Evolutionary conservation across 768 basidiomycete genomes (phyloP).

Genomic region (Hortiboletus flavorubellus): DNA sequence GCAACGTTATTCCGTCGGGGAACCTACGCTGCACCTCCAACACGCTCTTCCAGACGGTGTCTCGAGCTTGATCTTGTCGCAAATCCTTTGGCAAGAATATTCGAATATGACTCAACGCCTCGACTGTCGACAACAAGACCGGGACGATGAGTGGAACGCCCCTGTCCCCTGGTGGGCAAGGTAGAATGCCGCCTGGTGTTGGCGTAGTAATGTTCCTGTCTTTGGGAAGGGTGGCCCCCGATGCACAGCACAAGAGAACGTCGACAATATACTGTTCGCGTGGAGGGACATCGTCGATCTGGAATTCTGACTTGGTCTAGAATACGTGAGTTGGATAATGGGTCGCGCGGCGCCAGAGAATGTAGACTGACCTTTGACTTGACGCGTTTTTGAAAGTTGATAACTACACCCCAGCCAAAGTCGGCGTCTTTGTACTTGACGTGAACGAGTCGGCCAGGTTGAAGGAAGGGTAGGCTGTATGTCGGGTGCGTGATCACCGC

Average conservation of each 20-base stretch:
- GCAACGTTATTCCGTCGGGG: slow-evolving; percentile 77
- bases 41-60: slow-evolving; percentile 87
- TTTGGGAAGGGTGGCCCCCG: slow-evolving; percentile 57
- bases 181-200: slow-evolving; percentile 68
- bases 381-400: slow-evolving; percentile 86
- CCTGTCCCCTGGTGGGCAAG: slow-evolving; percentile 68
- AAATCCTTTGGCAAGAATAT: slow-evolving; percentile 90
- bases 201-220: slow-evolving; percentile 52
- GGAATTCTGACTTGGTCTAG: slow-evolving; percentile 65
- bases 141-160: slow-evolving; percentile 86
- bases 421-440: slow-evolving; percentile 83
- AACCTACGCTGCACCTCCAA: slow-evolving; percentile 89
- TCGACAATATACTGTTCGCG: slow-evolving; percentile 94
- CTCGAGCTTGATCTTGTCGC: slow-evolving; percentile 67
- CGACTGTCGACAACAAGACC: slow-evolving; percentile 81
- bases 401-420: slow-evolving; percentile 95
- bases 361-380: slow-evolving; percentile 63
- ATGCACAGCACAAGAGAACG: slow-evolving; percentile 79
- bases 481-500: slow-evolving; percentile 94
- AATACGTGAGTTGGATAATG: background rate
- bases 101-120: slow-evolving; percentile 82
- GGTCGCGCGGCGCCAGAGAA: background rate
- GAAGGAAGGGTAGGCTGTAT: slow-evolving; percentile 92
- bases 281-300: slow-evolving; percentile 64
- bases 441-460: slow-evolving; percentile 88